Evolutionary conservation across 148 eudicot genomes (phyloP).

Genomic region (Rhododendron williamsianum): DNA sequence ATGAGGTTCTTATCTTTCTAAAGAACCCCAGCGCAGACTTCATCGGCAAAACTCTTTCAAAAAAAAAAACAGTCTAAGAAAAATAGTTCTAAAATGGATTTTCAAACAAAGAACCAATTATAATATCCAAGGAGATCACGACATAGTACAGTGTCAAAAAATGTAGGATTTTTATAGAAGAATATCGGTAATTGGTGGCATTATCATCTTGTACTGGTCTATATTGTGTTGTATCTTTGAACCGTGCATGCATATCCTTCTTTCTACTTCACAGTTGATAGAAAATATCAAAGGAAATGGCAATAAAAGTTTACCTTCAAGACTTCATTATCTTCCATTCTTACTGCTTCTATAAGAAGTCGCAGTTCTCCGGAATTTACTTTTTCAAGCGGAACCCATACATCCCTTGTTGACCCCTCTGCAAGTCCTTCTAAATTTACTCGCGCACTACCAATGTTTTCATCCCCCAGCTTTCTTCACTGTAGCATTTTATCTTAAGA

Average conservation of each 20-base stretch:
- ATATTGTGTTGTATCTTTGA: neutral
- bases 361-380: conserved; percentile 82
- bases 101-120: neutral
- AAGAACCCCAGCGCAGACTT: neutral
- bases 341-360: conserved; percentile 72
- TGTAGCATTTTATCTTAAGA: conserved; percentile 68
- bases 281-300: neutral
- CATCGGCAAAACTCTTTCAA: neutral
- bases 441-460: conserved; percentile 77
- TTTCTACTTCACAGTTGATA: neutral
- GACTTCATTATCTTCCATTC: conserved; percentile 28
- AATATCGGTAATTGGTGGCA: neutral
- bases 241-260: neutral
- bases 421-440: conserved; percentile 87
- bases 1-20: neutral
- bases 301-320: conserved; percentile 37
- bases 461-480: conserved; percentile 83
- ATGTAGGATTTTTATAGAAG: neutral
- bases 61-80: neutral
- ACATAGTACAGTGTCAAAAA: neutral
- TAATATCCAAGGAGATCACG: neutral
- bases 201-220: neutral
- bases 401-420: conserved; percentile 65
- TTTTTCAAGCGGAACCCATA: conserved; percentile 86
- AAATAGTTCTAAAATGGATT: neutral